phyloP scores from a whole-genome alignment of 1,284 basidiomycete species.

The Pseudozyma sp. region DNA sequence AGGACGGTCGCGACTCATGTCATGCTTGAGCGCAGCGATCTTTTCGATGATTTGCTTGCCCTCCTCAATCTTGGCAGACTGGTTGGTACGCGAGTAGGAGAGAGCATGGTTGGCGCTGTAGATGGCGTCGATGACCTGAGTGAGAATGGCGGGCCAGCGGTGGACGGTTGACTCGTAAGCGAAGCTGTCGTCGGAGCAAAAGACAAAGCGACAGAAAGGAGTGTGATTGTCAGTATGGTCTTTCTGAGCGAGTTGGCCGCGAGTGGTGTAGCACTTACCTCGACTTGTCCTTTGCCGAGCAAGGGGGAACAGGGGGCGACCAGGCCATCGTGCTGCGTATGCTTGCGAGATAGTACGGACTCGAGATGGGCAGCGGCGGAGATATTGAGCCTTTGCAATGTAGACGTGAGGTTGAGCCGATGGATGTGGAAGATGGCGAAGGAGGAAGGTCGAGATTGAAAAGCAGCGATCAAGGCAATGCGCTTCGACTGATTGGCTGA shows the following conservation, averaged over 20 bases:
- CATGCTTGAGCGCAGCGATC: constrained; percentile 86
- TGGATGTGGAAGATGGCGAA: not conserved
- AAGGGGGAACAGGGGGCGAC: constrained; percentile 44
- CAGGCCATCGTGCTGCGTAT: constrained; percentile 34
- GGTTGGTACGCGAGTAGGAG: constrained; percentile 70
- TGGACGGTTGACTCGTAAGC: constrained; percentile 75
- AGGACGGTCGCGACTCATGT: constrained; percentile 83
- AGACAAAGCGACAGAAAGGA: not conserved
- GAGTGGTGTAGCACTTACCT: constrained; percentile 16
- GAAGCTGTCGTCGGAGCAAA: constrained; percentile 62
- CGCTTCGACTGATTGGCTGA: constrained; percentile 18
- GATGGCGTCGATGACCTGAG: constrained; percentile 80
- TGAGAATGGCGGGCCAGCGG: constrained; percentile 91
- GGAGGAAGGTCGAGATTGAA: not conserved
- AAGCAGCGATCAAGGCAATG: constrained; percentile 4
- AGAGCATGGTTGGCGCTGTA: constrained; percentile 71
- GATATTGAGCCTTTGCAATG: too few species aligned
- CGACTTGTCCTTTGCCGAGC: constrained; percentile 52
- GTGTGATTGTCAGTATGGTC: not conserved
- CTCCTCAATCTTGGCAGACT: constrained; percentile 73
- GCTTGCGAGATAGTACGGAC: too few species aligned
- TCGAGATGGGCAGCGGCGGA: too few species aligned
- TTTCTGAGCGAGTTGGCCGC: not conserved
- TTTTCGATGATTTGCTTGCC: constrained; percentile 83
- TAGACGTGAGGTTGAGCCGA: not conserved